Evolutionary conservation across 768 basidiomycete species (phyloP).

Genomic region (Trametes coccinea): DNA sequence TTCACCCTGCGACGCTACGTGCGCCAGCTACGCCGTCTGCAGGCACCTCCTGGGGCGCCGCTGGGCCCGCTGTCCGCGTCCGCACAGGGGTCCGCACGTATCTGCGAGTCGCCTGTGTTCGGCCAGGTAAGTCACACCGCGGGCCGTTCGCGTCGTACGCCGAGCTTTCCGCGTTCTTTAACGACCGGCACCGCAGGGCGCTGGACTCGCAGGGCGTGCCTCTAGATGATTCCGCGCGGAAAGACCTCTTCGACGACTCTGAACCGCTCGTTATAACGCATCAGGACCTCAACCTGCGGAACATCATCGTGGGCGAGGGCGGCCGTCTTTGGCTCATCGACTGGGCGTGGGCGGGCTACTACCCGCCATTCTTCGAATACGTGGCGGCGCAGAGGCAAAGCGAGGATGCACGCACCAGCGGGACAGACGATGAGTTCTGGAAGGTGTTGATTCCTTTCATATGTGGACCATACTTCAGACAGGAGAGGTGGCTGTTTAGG

Average conservation of each 20-base stretch:
- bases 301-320: conserved; percentile 31
- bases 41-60: neutral
- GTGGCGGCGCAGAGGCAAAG: conserved; percentile 1
- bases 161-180: conserved; percentile 5
- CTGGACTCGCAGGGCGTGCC: neutral
- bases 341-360: conserved; percentile 32
- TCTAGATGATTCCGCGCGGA: neutral
- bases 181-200: neutral
- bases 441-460: conserved; percentile 12
- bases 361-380: conserved; percentile 31
- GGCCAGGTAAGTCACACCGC: neutral
- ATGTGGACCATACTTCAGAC: conserved; percentile 11
- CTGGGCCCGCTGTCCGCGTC: conserved; percentile 1
- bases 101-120: conserved; percentile 2
- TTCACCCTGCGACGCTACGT: conserved; percentile 33
- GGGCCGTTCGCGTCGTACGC: conserved; percentile 12
- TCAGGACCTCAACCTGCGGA: conserved; percentile 30
- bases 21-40: conserved; percentile 27
- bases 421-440: conserved; percentile 12
- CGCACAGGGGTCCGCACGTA: neutral
- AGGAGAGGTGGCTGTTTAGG: conserved; percentile 2
- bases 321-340: conserved; percentile 36
- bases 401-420: neutral
- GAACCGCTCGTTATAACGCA: conserved; percentile 30
- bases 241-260: conserved; percentile 17